phyloP scores from a whole-genome alignment of 768 basidiomycete genomes.

The Lenzites betulinus region DNA sequence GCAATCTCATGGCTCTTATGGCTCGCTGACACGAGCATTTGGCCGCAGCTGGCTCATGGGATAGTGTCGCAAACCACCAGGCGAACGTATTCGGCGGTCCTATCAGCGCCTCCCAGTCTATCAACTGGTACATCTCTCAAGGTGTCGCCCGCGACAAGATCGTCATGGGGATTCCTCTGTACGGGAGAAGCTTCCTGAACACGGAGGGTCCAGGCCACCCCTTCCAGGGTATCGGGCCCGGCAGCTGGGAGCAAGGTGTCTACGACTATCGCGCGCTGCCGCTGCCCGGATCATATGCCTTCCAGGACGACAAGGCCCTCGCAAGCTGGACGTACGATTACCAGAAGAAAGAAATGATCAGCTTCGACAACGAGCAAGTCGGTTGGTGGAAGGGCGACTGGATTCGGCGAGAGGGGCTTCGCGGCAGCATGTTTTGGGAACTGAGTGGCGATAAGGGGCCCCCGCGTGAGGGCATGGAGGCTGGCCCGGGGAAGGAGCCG shows the following conservation, averaged over 20 bases:
- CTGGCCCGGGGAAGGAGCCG: conserved; percentile 71
- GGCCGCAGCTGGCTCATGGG: conserved; percentile 73
- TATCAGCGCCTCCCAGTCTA: conserved; percentile 61
- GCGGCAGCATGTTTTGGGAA: conserved; percentile 96
- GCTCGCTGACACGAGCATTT: not conserved
- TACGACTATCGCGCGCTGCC: conserved; percentile 95
- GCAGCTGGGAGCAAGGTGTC: conserved; percentile 89
- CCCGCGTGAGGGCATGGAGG: conserved; percentile 70
- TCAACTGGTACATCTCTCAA: conserved; percentile 67
- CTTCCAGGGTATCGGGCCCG: conserved; percentile 82
- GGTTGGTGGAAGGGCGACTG: conserved; percentile 77
- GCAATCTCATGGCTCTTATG: not conserved
- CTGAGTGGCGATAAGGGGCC: conserved; percentile 82
- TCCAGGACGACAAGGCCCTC: conserved; percentile 62
- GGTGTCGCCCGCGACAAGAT: conserved; percentile 82
- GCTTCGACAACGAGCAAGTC: conserved; percentile 74
- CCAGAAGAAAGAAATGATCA: conserved; percentile 74
- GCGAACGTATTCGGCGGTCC: conserved; percentile 78
- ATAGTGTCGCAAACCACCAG: conserved; percentile 73
- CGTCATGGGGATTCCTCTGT: conserved; percentile 89
- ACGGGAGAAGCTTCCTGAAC: conserved; percentile 88
- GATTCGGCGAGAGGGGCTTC: conserved; percentile 73
- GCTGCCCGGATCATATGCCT: conserved; percentile 64
- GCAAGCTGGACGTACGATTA: conserved; percentile 89
- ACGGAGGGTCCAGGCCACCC: conserved; percentile 80